Evolutionary conservation across 2,329 filamentous ascomycete genomes (phyloP).

Genomic region (Phaeosphaeria sp.): DNA sequence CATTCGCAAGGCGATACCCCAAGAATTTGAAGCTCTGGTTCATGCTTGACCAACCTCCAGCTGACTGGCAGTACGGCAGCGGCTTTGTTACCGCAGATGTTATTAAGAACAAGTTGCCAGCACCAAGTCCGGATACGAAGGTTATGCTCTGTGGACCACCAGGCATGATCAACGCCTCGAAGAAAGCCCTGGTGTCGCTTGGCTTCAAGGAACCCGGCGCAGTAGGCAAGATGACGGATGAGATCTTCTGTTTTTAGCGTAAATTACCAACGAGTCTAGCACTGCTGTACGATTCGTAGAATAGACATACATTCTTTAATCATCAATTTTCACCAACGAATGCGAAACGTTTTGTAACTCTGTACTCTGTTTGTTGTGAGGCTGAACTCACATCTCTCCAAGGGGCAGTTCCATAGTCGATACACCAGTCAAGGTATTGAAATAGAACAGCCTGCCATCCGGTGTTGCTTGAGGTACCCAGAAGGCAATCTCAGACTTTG

Average conservation of each 20-base stretch:
- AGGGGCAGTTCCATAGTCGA: slow-evolving; percentile 1
- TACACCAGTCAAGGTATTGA: slow-evolving; percentile 5
- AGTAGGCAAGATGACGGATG: slow-evolving; percentile 61
- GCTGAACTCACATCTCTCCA: too few relatives aligned
- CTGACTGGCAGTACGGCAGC: slow-evolving; percentile 6
- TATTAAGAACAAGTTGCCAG: slow-evolving; percentile 59
- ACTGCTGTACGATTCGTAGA: neutral
- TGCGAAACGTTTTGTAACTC: too few relatives aligned
- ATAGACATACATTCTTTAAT: neutral
- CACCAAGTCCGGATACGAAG: slow-evolving; percentile 56
- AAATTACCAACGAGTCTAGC: neutral
- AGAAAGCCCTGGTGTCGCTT: slow-evolving; percentile 52
- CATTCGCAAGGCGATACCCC: slow-evolving; percentile 59
- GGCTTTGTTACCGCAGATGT: slow-evolving; percentile 53
- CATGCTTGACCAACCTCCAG: slow-evolving; percentile 52
- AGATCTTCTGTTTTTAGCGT: slow-evolving; percentile 62
- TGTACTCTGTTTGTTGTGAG: too few relatives aligned
- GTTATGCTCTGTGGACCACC: slow-evolving; percentile 68
- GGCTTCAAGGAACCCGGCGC: slow-evolving; percentile 61
- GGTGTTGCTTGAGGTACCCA: neutral
- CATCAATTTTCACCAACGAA: too few relatives aligned
- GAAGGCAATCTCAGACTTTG: neutral
- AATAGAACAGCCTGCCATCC: neutral
- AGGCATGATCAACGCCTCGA: slow-evolving; percentile 63
- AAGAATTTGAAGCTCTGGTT: slow-evolving; percentile 64